Evolutionary conservation across 345 rosid species (phyloP), one percentile per base, ranked within the genome.

Genomic region (Garcia nutans): DNA sequence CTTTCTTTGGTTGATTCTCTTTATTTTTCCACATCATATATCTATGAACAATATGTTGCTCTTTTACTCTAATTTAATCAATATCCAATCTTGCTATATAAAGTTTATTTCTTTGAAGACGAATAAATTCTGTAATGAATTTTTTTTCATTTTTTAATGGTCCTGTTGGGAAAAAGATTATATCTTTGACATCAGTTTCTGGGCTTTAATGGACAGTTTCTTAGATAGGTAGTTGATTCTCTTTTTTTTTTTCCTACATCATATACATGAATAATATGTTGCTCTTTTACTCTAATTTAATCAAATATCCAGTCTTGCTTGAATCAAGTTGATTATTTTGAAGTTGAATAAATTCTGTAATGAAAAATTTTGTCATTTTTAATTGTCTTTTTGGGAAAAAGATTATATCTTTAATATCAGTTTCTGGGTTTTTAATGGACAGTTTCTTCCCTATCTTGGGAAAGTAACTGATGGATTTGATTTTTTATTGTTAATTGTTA

Each of bases 401-500:
- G 33, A 57, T 60, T 59, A 10, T 41, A 31, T 47, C 26, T 58
- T 60, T 47, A n/a, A 56, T 16, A 65, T 44, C 65, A 10, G 57
- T 16, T 65, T 75, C 55, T 67, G 71, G 68, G 68, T 58, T 66
- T 47, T 58, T 23, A 67, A 67, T n/a, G 17, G 23, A 55, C 9
- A 55, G 26, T 61, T 8, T 44, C 26, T 33, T 75, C 17, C 2
- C 12, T 44, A 41, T 8, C 22, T 59, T 50, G 8, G 16, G 6
- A 52, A 42, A 57, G 6, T 62, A 42, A 57, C 19, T 68, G 3
- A 16, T 17, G 57, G 22, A 71, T 26, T 77, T 71, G 45, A n/a
- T 41, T 70, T 76, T 76, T 16, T 37, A 37, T 37, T 6, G 6
- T 37, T 37, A 37, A 9, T 69, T 58, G 24, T 49, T 60, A 31